phyloP scores from a whole-genome alignment of 2,329 filamentous ascomycete genomes.

The Pseudogymnoascus sp. region DNA sequence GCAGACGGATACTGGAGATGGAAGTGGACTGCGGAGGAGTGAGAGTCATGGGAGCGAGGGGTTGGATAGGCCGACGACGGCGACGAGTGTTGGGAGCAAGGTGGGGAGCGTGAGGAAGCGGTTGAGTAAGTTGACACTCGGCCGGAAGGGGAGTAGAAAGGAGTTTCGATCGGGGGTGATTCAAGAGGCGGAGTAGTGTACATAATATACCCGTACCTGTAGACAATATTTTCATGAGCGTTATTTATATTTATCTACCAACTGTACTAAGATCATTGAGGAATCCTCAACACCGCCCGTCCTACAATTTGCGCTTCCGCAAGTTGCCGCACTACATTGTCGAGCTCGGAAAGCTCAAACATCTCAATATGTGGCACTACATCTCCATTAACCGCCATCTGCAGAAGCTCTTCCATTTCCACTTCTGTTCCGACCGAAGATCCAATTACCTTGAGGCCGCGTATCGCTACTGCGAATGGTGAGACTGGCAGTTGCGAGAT shows the following conservation, averaged over 20 bases:
- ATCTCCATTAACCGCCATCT: background rate
- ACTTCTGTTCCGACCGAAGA: constrained; percentile 10
- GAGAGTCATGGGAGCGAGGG: background rate
- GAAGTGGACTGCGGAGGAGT: background rate
- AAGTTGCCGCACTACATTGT: too few relatives aligned
- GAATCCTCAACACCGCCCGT: too few relatives aligned
- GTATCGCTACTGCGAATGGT: background rate
- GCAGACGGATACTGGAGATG: constrained; percentile 11
- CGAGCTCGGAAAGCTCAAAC: too few relatives aligned
- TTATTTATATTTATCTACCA: too few relatives aligned
- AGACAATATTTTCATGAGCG: too few relatives aligned
- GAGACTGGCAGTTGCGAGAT: background rate
- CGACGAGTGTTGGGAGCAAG: constrained; percentile 18
- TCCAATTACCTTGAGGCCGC: constrained; percentile 3
- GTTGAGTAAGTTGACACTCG: constrained; percentile 26
- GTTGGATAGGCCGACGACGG: constrained; percentile 16
- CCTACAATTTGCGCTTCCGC: too few relatives aligned
- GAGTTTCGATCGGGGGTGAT: constrained; percentile 25
- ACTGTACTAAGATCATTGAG: too few relatives aligned
- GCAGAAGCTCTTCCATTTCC: constrained; percentile 4
- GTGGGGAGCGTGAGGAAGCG: constrained; percentile 30
- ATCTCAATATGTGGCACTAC: too few relatives aligned
- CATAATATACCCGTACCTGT: too few relatives aligned
- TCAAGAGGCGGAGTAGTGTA: constrained; percentile 18
- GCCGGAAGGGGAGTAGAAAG: constrained; percentile 31